A percentile compares a stretch with the other conserved stretches of the same genome.
Evolutionary conservation across 345 rosid genomes (phyloP).

Genomic region (Bretschneidera sinensis): DNA sequence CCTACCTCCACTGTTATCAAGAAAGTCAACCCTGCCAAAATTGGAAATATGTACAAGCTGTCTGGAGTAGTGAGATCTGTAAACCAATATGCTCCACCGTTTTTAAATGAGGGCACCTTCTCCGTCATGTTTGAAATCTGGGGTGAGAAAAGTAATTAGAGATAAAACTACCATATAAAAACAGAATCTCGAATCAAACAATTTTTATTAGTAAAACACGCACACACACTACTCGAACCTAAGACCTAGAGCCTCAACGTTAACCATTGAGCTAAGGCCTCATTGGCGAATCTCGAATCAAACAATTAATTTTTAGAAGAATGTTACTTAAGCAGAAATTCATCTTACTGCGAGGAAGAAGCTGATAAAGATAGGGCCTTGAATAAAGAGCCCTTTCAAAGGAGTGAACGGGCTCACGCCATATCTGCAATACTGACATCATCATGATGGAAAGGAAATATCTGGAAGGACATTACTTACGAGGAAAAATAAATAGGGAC

Average conservation of each 20-base stretch:
- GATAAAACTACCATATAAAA: constrained; percentile 6
- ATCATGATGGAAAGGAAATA: constrained; percentile 6
- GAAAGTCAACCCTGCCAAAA: constrained; percentile 59
- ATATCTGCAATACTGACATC: constrained; percentile 40
- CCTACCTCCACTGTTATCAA: constrained; percentile 83
- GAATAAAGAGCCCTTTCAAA: constrained; percentile 75
- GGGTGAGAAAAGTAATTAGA: background rate
- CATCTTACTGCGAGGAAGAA: constrained; percentile 82
- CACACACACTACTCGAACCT: too few relatives aligned
- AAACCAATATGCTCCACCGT: constrained; percentile 84
- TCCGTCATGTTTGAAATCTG: constrained; percentile 84
- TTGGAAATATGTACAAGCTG: constrained; percentile 63
- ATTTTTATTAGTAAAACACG: too few relatives aligned
- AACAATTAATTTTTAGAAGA: background rate
- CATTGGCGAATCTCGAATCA: too few relatives aligned
- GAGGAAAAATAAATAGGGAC: background rate
- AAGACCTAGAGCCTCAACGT: too few relatives aligned
- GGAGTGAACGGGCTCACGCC: constrained; percentile 82
- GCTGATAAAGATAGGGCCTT: constrained; percentile 71
- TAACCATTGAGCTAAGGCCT: too few relatives aligned
- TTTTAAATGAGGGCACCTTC: constrained; percentile 80
- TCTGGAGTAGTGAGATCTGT: constrained; percentile 70
- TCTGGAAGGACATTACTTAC: background rate
- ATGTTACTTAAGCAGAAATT: background rate
- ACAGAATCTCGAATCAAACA: background rate